Evolutionary conservation across 2,329 filamentous ascomycete species (phyloP), one percentile per base, ranked within the genome.

Genomic region (Cryphonectria naterciae): DNA sequence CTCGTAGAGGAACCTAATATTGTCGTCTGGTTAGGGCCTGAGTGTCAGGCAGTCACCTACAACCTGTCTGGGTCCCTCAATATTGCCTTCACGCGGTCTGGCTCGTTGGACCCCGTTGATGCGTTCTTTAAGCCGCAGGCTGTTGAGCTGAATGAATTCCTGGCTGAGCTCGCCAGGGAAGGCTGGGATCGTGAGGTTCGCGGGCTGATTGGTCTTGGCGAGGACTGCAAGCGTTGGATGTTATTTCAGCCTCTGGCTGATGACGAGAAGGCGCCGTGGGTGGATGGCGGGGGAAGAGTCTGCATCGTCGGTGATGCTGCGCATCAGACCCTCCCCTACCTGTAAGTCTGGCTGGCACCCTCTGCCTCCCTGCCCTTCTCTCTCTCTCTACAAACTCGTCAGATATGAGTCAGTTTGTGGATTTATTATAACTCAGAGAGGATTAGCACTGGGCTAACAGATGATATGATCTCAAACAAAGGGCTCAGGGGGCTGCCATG

Each of bases 301-400:
- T 74, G 74, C 61, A 71, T 76, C 6, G 74, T 74, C 7, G 74
- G 74, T 15, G 74, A 75, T n/a, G 73, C 74, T 25, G 74, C 74
- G 5, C 73, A 75, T 46, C 70, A 71, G 52, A 69, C 69, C 7
- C 32, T 75, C 13, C 74, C 74, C 11, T 75, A 75, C 64, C 46
- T 74, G 74, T 74, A 72, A 75, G 73, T 73, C 28, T n/a, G 22
- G 8, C 19, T 22, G 11, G 28, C 39, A 39, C 52, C 43, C 13
- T 41, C 52, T 65, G 46, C 54, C 32, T 37, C 37, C n/a, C 63
- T 54, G 54, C 25, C 32, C 10, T 25, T 32, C 11, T 58, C 2
- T 32, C 0, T 3, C 2, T 3, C 32, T 32, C 32, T 2, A 32
- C 32, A 32, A 4, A 32, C 32, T 32, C 32, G 32, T 2, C 32